Conservation (phyloP, 1,284 basidiomycete genomes). For the Irpex sp. region DNA sequence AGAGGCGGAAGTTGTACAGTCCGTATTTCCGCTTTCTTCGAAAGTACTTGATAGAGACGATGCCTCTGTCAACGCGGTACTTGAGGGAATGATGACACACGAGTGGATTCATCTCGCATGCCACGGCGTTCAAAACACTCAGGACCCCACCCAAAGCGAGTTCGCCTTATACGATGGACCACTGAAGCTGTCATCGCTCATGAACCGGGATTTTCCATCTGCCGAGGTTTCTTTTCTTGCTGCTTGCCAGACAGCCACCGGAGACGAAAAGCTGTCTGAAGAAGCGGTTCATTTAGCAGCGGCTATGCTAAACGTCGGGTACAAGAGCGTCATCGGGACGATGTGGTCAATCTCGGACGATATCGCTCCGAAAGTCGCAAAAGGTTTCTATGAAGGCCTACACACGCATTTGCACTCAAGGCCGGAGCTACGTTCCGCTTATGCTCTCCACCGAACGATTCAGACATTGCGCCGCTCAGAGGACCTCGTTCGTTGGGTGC, state of each 20-base stretch:
- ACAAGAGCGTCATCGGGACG: neutral
- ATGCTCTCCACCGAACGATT: neutral
- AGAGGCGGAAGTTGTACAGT: neutral
- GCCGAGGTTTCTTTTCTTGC: neutral
- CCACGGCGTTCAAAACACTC: slow-evolving; percentile 15
- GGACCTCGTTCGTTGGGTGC: neutral
- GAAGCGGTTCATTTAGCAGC: neutral
- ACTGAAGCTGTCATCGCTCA: slow-evolving; percentile 14
- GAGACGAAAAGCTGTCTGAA: neutral
- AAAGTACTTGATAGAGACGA: neutral
- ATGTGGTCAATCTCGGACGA: neutral
- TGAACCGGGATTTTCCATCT: neutral
- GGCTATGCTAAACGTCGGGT: neutral
- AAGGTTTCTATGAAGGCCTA: neutral
- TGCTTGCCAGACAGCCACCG: neutral
- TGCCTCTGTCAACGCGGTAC: slow-evolving; percentile 3
- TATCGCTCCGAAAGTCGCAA: neutral
- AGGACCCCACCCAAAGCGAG: slow-evolving; percentile 12
- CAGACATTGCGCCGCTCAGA: neutral
- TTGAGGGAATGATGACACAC: slow-evolving; percentile 6
- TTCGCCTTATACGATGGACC: slow-evolving; percentile 14
- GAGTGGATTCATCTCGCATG: slow-evolving; percentile 20
- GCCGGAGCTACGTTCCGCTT: neutral
- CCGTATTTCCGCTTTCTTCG: neutral
- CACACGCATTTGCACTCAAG: neutral